Evolutionary conservation across 495 filamentous ascomycete genomes (phyloP).

Genomic region (Geopyxis carbonaria): DNA sequence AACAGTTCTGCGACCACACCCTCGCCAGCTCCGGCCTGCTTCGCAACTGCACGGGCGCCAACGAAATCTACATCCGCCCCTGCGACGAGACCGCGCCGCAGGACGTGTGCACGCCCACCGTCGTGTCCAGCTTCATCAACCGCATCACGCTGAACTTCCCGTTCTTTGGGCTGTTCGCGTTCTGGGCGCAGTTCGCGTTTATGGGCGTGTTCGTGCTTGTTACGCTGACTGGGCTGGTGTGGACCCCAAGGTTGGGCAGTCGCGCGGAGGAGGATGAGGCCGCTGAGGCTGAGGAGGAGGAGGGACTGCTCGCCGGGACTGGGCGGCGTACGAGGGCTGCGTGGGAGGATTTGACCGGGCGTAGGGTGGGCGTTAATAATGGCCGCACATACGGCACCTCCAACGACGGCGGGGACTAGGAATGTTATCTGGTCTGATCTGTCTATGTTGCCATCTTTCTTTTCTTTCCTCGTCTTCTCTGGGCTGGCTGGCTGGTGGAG

Average conservation of each 20-base stretch:
- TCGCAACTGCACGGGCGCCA: slow-evolving; percentile 53
- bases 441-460: too few species aligned
- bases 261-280: slow-evolving; percentile 80
- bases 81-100: slow-evolving; percentile 63
- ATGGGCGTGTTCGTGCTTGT: slow-evolving; percentile 66
- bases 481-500: too few species aligned
- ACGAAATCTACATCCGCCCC: slow-evolving; percentile 51
- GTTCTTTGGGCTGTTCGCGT: slow-evolving; percentile 80
- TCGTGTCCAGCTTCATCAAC: slow-evolving; percentile 84
- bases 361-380: too few species aligned
- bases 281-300: slow-evolving; percentile 92
- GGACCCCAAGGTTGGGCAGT: slow-evolving; percentile 55
- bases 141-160: slow-evolving; percentile 89
- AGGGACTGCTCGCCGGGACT: slow-evolving; percentile 69
- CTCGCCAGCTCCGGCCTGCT: slow-evolving; percentile 9
- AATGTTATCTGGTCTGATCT: too few species aligned
- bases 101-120: slow-evolving; percentile 72
- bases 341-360: slow-evolving; percentile 73
- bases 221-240: slow-evolving; percentile 56
- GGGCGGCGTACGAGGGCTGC: slow-evolving; percentile 64
- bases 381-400: too few species aligned
- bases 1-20: slow-evolving; percentile 56
- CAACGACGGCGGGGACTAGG: too few species aligned
- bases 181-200: slow-evolving; percentile 92
- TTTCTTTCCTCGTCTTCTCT: too few species aligned